A percentile compares a stretch with the other conserved stretches of the same genome.
phyloP scores from a whole-genome alignment of 306 rosid species.

The Quercus berberidifolia region DNA sequence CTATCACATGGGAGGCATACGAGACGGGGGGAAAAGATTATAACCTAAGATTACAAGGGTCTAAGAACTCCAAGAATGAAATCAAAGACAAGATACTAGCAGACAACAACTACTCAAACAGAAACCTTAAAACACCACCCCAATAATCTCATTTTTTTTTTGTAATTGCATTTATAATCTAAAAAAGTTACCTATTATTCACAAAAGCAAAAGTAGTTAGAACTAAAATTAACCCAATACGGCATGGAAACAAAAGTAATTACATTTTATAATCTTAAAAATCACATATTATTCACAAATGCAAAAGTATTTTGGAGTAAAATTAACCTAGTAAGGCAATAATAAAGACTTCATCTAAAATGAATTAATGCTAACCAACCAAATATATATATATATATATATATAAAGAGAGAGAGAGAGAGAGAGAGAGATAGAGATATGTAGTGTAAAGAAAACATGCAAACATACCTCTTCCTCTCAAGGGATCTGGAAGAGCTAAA shows the following conservation, averaged over 20 bases:
- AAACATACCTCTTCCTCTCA: constrained; percentile 56
- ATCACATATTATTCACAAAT: background rate
- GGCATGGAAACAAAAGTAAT: too few species aligned
- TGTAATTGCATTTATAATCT: too few species aligned
- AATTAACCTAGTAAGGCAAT: background rate
- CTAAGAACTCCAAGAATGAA: background rate
- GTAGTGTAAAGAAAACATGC: constrained; percentile 7
- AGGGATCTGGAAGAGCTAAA: constrained; percentile 59
- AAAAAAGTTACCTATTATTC: too few species aligned
- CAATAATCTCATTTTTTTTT: background rate
- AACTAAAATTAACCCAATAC: too few species aligned
- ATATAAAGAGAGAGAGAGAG: too few species aligned
- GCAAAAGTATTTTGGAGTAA: background rate
- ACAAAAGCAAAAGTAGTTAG: too few species aligned
- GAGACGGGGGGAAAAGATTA: background rate
- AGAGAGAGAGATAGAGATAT: too few species aligned
- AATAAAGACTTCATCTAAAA: background rate
- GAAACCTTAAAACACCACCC: background rate
- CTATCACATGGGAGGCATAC: background rate
- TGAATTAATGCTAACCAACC: background rate
- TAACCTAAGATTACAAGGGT: background rate
- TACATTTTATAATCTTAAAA: too few species aligned
- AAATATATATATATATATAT: background rate
- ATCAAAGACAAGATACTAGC: background rate
- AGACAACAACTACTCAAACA: background rate